Evolutionary conservation across 495 filamentous ascomycete genomes (phyloP).

Genomic region (Xylaria cubensis): DNA sequence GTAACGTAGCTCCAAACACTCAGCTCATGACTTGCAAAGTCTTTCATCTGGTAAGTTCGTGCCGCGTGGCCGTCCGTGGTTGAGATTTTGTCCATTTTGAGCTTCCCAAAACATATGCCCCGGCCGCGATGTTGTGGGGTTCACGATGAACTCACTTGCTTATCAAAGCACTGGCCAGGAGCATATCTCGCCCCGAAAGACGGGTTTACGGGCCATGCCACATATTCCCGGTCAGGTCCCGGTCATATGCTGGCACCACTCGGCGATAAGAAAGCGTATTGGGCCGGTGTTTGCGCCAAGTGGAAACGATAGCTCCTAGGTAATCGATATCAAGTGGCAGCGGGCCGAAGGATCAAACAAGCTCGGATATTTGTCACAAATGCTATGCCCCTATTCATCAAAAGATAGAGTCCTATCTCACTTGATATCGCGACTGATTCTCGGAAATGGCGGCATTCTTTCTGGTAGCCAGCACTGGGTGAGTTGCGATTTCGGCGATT

Average conservation of each 20-base stretch:
- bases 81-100: background rate
- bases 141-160: background rate
- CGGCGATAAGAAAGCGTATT: background rate
- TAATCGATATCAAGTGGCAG: background rate
- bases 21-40: slow-evolving; percentile 12
- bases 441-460: background rate
- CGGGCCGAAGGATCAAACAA: slow-evolving; percentile 20
- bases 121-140: slow-evolving; percentile 7
- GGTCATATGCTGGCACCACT: background rate
- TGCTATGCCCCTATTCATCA: background rate
- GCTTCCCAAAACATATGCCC: slow-evolving; percentile 11
- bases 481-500: background rate
- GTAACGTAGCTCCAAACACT: slow-evolving; percentile 11
- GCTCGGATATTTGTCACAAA: slow-evolving; percentile 10
- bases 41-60: background rate
- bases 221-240: background rate
- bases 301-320: background rate
- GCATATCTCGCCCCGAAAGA: background rate
- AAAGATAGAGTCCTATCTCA: background rate
- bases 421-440: background rate
- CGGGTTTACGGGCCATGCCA: background rate
- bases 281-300: background rate
- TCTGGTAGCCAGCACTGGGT: background rate
- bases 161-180: background rate
- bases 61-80: background rate